A percentile compares a stretch with the other conserved stretches of the same genome.
Conservation (phyloP, 495 filamentous ascomycete genomes). For the Penicillium antarcticum region DNA sequence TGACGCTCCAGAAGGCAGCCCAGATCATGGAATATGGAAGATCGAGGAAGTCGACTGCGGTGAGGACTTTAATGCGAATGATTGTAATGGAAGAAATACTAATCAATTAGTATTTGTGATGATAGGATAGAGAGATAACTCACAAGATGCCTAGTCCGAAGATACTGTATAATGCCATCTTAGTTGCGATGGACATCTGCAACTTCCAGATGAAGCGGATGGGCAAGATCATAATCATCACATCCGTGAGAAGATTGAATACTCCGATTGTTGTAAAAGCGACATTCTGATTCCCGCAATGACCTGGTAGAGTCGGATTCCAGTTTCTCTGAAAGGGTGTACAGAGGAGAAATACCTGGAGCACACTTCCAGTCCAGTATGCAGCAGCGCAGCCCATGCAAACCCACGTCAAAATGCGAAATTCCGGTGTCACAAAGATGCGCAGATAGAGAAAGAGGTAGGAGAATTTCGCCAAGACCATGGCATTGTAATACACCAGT, state of each 20-base stretch:
- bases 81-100: constrained; percentile 25
- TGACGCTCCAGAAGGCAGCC: constrained; percentile 25
- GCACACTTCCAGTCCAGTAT: constrained; percentile 23
- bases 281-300: constrained; percentile 21
- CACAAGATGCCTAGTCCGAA: constrained; percentile 22
- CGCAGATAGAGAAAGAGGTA: constrained; percentile 52
- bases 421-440: constrained; percentile 39
- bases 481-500: constrained; percentile 29
- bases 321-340: constrained; percentile 25
- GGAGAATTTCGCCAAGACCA: constrained; percentile 46
- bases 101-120: neutral
- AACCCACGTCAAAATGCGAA: constrained; percentile 31
- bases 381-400: constrained; percentile 29
- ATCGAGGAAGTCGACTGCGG: constrained; percentile 15
- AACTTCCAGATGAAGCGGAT: constrained; percentile 38
- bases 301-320: constrained; percentile 8
- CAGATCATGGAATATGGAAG: constrained; percentile 24
- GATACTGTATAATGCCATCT: constrained; percentile 16
- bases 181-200: constrained; percentile 23
- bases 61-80: constrained; percentile 22
- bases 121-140: neutral
- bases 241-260: constrained; percentile 38
- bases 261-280: constrained; percentile 24
- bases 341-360: constrained; percentile 31
- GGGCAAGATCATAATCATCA: constrained; percentile 39